These are phyloP conservation scores for Chrysanthemum lavandulifolium DNA, from an alignment of 129 eudicot species.

Conservation along the genomic window DNA sequence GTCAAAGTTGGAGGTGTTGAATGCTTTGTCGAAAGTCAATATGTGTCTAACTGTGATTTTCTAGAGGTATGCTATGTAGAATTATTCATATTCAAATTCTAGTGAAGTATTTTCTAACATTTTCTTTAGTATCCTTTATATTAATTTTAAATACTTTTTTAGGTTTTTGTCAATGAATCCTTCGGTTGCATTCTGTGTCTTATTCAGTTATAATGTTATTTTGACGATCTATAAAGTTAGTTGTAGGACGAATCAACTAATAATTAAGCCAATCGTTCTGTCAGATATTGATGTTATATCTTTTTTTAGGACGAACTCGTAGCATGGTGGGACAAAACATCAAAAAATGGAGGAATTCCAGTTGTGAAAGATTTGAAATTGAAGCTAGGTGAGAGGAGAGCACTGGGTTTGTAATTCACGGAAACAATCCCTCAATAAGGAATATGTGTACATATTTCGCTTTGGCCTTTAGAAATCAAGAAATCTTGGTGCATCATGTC, in stretches of 20 bases:
- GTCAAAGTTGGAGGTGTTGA: conserved; percentile 60
- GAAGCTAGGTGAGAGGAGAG: conserved; percentile 26
- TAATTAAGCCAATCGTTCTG: not conserved
- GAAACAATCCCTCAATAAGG: not conserved
- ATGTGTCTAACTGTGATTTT: conserved; percentile 73
- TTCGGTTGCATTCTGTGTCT: not conserved
- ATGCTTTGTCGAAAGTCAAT: conserved; percentile 56
- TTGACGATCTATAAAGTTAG: not conserved
- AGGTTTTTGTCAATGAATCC: not conserved
- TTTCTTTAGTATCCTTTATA: too few species aligned
- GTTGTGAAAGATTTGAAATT: conserved; percentile 15
- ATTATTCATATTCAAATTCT: not conserved
- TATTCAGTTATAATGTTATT: not conserved
- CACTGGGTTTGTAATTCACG: conserved; percentile 23
- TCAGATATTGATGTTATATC: not conserved
- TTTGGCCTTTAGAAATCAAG: not conserved
- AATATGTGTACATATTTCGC: not conserved
- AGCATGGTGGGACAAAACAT: conserved; percentile 23
- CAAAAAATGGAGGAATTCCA: conserved; percentile 11
- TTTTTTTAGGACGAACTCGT: conserved; percentile 15
- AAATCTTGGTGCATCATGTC: not conserved
- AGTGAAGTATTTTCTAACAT: not conserved
- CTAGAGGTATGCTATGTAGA: conserved; percentile 48
- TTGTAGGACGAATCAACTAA: not conserved
- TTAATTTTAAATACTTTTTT: too few species aligned